A percentile compares a stretch with the other conserved stretches of the same genome.
phyloP scores from a whole-genome alignment of 495 filamentous ascomycete genomes.

The Penicillium parvum region DNA sequence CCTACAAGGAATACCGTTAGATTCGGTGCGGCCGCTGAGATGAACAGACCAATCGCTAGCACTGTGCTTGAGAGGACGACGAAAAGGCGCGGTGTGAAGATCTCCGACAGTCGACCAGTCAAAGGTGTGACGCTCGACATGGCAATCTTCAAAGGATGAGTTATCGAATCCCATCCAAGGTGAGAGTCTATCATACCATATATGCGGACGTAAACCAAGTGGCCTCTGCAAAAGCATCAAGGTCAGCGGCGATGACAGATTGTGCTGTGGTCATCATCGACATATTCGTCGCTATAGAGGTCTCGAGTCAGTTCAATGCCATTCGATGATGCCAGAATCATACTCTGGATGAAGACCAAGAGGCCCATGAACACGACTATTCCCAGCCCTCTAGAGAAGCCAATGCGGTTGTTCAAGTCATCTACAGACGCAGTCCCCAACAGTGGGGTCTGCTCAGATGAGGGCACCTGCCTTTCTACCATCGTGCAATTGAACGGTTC shows the following conservation, averaged over 20 bases:
- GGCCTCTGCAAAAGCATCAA: conserved; percentile 64
- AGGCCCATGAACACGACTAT: conserved; percentile 18
- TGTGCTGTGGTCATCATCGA: conserved; percentile 73
- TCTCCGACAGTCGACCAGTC: conserved; percentile 58
- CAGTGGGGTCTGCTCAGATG: conserved; percentile 29
- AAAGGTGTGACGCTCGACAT: conserved; percentile 63
- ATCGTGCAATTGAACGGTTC: conserved; percentile 1
- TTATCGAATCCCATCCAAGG: not conserved
- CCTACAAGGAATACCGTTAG: conserved; percentile 62
- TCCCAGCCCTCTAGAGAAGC: conserved; percentile 7
- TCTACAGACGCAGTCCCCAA: conserved; percentile 7
- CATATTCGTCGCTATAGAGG: conserved; percentile 60
- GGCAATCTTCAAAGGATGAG: conserved; percentile 48
- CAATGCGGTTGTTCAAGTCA: conserved; percentile 5
- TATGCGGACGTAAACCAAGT: conserved; percentile 76
- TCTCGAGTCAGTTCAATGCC: not conserved
- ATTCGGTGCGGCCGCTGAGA: conserved; percentile 53
- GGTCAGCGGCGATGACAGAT: conserved; percentile 63
- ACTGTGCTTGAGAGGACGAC: conserved; percentile 52
- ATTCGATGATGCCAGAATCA: not conserved
- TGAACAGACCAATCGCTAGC: conserved; percentile 56
- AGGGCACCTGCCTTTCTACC: conserved; percentile 19
- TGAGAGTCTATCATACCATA: conserved; percentile 31
- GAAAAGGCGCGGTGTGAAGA: conserved; percentile 62
- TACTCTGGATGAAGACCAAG: conserved; percentile 26